Evolutionary conservation across 208 protist species (phyloP), one percentile per base, ranked within the genome.

Genomic region (Baffinella frigidus): DNA sequence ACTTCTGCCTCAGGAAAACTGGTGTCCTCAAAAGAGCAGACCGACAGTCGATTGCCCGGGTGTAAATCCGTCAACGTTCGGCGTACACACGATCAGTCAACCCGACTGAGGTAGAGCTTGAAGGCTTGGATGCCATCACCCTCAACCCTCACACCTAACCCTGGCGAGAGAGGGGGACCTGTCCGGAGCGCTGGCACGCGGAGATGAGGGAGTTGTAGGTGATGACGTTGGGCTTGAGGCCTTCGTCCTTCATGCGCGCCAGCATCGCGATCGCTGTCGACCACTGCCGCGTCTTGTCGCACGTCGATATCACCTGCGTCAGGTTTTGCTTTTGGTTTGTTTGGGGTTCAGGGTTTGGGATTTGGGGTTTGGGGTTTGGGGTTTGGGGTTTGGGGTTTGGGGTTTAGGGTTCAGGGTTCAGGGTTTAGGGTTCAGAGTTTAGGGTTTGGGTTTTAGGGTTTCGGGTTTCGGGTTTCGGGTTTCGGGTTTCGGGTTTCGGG

Each of bases 181-280:
- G n/a, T n/a, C 43, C 43, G 71, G 71, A 17, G 36, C 71, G 71
- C 9, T 2, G 5, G 71, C 20, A 30, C 7, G 77, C 36, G 38
- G 50, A 87, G 77, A 87, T 87, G 48, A 87, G 77, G 5, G 77
- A 45, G 77, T 87, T 87, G 77, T 87, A 87, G 38, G 27, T 87
- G 77, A 87, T 87, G 10, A 87, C 77, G 77, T 87, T 87, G 27
- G 41, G 71, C 71, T 3, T 41, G 24, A 80, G 39, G 3, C 43
- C 39, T 41, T 27, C 20, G 24, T 14, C 56, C 17, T 64, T 14
- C 56, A 64, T 64, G 3, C 30, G 24, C 7, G 56, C 56, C 24
- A 64, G 30, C 7, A 64, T 14, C 0, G 24, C 24, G 24, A 64
- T 14, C 7, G 56, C 56, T 1, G 17, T 64, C 24, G 20, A 14